A percentile compares a stretch with the other conserved stretches of the same genome.
These are phyloP conservation scores for Trifolium pratense DNA, from an alignment of 306 rosid genomes.

Conservation along the genomic window DNA sequence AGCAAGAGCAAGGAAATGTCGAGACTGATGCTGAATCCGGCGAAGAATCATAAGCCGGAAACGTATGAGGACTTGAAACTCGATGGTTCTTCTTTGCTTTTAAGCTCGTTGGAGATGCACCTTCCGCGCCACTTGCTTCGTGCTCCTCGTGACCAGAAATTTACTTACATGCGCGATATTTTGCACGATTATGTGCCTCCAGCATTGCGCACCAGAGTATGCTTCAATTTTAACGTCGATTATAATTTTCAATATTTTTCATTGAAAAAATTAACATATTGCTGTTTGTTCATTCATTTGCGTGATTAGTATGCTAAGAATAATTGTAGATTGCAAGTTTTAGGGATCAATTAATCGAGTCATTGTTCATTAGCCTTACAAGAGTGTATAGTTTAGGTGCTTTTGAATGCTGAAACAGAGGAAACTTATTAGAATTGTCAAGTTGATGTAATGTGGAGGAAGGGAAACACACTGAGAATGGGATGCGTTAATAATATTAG, in stretches of 20 bases:
- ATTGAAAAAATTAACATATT: neutral
- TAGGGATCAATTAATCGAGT: neutral
- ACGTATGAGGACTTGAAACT: slow-evolving; percentile 46
- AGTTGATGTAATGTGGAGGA: neutral
- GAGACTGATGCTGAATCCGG: slow-evolving; percentile 45
- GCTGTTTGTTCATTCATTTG: neutral
- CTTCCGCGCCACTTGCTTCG: slow-evolving; percentile 43
- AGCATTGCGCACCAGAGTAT: slow-evolving; percentile 39
- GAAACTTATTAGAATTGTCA: neutral
- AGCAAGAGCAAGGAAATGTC: neutral
- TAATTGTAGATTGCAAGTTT: neutral
- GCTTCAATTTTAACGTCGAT: neutral
- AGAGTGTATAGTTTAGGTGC: neutral
- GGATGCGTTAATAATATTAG: neutral
- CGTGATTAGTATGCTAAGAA: neutral
- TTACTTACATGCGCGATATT: slow-evolving; percentile 46
- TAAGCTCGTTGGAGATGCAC: slow-evolving; percentile 49
- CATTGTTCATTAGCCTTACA: neutral
- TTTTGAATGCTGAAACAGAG: slow-evolving; percentile 5
- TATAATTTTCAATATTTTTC: neutral
- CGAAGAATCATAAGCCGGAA: slow-evolving; percentile 47
- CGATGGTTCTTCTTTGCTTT: slow-evolving; percentile 39
- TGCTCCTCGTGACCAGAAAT: slow-evolving; percentile 44
- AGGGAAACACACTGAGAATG: slow-evolving; percentile 1
- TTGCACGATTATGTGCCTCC: slow-evolving; percentile 37